Percentiles rank a stretch among this genome's conserved stretches.
Evolutionary conservation across 2,329 filamentous ascomycete genomes (phyloP).

Genomic region (Sporothrix phasma): DNA sequence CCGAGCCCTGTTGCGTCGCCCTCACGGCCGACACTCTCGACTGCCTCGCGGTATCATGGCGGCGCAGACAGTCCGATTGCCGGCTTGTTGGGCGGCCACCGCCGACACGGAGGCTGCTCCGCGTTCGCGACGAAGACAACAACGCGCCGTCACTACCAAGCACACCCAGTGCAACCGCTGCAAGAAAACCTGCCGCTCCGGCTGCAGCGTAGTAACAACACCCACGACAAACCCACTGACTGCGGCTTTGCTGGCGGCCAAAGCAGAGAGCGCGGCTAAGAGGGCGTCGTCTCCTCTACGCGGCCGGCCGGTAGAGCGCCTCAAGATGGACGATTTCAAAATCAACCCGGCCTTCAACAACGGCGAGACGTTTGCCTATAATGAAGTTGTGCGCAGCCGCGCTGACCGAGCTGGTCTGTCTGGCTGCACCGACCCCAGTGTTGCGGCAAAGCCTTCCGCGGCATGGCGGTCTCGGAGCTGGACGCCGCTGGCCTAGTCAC

Average conservation of each 20-base stretch:
- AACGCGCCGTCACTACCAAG: background rate
- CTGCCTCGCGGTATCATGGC: background rate
- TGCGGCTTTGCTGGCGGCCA: background rate
- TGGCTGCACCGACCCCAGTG: constrained; percentile 69
- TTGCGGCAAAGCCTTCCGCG: constrained; percentile 61
- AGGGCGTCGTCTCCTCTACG: constrained; percentile 36
- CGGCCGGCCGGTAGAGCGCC: constrained; percentile 42
- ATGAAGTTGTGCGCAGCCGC: constrained; percentile 62
- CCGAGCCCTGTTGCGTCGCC: constrained; percentile 12
- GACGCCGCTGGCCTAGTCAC: constrained; percentile 25
- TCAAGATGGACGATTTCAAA: constrained; percentile 67
- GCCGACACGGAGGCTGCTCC: constrained; percentile 10
- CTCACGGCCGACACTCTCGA: background rate
- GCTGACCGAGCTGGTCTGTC: constrained; percentile 59
- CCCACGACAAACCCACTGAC: background rate
- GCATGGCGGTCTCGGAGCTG: constrained; percentile 49
- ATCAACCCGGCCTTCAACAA: constrained; percentile 65
- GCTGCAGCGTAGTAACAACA: background rate
- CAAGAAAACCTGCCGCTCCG: background rate
- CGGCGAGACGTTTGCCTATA: constrained; percentile 61
- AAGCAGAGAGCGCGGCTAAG: constrained; percentile 1
- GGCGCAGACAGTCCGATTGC: constrained; percentile 4
- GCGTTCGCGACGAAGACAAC: background rate
- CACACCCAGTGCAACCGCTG: background rate
- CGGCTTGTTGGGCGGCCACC: constrained; percentile 14